Evolutionary conservation across 2,329 filamentous ascomycete genomes (phyloP).

Genomic region (Corinectria fuckeliana): DNA sequence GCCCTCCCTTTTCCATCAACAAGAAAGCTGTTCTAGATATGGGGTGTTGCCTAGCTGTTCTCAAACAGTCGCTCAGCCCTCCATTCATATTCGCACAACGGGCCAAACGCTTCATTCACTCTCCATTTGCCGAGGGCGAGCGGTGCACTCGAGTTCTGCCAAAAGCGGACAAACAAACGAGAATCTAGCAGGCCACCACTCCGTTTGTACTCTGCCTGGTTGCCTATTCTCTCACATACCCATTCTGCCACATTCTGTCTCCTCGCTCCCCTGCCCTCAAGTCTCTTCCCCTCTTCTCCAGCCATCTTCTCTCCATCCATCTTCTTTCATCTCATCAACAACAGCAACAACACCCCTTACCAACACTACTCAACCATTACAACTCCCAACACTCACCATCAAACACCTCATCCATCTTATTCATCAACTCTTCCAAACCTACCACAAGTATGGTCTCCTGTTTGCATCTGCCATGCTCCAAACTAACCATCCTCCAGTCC

Average conservation of each 20-base stretch:
- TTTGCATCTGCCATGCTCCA: background rate
- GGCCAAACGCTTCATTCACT: background rate
- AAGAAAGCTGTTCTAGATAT: no score
- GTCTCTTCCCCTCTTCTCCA: background rate
- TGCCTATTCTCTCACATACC: background rate
- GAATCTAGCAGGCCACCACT: background rate
- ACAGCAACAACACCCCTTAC: background rate
- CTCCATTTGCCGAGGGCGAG: background rate
- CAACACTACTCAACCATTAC: background rate
- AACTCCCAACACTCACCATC: background rate
- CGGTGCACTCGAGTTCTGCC: background rate
- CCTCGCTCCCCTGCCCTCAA: background rate
- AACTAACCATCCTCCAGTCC: background rate
- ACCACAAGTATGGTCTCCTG: slow-evolving; percentile 10
- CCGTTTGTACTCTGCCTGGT: background rate
- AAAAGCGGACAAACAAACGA: background rate
- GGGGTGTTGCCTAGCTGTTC: no score
- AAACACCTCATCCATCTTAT: background rate
- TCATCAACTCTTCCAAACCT: background rate
- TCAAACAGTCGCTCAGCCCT: background rate
- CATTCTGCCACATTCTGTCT: background rate
- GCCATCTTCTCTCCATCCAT: background rate
- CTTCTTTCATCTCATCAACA: background rate
- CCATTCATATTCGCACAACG: background rate
- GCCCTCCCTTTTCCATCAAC: no score